phyloP scores from a whole-genome alignment of 73 alveolate genomes.

The Tetrahymena borealis region DNA sequence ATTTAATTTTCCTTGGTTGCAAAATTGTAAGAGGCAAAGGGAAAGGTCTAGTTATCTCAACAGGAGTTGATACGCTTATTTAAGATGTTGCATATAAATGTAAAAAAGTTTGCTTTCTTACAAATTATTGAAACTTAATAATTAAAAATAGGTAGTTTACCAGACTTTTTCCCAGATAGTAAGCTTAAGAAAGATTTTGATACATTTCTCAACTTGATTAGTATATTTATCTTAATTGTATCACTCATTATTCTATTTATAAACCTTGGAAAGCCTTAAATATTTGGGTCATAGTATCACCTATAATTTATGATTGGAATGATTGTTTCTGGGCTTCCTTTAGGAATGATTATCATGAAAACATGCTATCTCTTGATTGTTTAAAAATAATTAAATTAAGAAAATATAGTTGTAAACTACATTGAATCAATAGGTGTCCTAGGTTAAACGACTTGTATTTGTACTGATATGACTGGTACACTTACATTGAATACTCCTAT shows the following conservation, averaged over 20 bases:
- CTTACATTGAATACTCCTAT: background rate
- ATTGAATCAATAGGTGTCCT: background rate
- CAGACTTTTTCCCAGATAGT: background rate
- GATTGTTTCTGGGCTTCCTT: background rate
- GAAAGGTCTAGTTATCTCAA: background rate
- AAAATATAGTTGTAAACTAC: background rate
- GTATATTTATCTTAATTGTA: background rate
- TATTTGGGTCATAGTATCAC: background rate
- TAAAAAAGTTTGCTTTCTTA: background rate
- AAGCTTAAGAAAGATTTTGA: background rate
- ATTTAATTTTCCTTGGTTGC: background rate
- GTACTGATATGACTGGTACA: background rate
- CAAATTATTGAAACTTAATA: background rate
- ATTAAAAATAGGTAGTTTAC: background rate
- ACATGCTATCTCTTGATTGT: background rate
- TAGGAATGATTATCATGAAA: background rate
- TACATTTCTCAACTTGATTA: background rate
- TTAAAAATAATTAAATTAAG: background rate
- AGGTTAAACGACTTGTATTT: background rate
- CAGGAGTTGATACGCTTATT: background rate
- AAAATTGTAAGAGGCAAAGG: background rate
- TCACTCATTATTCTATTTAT: background rate
- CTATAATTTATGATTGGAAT: background rate
- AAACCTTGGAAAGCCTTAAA: background rate
- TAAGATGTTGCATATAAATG: background rate